These are phyloP conservation scores for Trichosporon ovoides DNA, from an alignment of 1,284 basidiomycete species.

Conservation along the genomic window DNA sequence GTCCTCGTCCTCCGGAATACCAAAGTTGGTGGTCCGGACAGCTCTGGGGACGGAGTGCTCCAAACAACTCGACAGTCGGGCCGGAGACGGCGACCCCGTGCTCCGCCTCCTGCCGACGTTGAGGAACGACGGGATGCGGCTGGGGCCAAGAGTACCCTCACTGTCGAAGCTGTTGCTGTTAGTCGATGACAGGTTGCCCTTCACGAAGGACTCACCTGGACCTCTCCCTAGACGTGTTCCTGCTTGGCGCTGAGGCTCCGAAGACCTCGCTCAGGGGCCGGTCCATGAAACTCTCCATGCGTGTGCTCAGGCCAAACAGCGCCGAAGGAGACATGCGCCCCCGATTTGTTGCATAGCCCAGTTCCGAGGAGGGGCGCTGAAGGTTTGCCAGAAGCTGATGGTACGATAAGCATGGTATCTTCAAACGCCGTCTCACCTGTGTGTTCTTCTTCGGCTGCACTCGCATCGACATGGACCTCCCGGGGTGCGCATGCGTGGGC, in stretches of 20 bases:
- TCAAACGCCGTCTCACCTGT: background rate
- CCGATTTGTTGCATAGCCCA: background rate
- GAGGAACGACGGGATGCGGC: background rate
- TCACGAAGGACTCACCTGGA: background rate
- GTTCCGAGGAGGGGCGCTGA: background rate
- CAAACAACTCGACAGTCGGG: background rate
- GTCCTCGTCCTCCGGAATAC: background rate
- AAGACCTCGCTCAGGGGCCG: background rate
- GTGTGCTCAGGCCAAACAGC: background rate
- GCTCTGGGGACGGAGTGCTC: background rate
- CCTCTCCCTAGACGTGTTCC: background rate
- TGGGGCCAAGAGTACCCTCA: background rate
- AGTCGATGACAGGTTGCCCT: background rate
- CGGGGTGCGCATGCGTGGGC: background rate
- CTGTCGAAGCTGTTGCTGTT: background rate
- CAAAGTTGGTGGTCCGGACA: background rate
- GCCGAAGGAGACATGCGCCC: background rate
- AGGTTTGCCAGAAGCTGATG: background rate
- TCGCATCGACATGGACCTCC: background rate
- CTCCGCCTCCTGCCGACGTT: background rate
- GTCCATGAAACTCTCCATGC: background rate
- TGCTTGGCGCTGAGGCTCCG: background rate
- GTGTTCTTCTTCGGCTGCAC: background rate
- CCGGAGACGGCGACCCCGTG: background rate
- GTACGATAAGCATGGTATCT: background rate